A percentile compares a stretch with the other conserved stretches of the same genome.
Evolutionary conservation across 148 eudicot genomes (phyloP).

Genomic region (Euryodendron excelsum): DNA sequence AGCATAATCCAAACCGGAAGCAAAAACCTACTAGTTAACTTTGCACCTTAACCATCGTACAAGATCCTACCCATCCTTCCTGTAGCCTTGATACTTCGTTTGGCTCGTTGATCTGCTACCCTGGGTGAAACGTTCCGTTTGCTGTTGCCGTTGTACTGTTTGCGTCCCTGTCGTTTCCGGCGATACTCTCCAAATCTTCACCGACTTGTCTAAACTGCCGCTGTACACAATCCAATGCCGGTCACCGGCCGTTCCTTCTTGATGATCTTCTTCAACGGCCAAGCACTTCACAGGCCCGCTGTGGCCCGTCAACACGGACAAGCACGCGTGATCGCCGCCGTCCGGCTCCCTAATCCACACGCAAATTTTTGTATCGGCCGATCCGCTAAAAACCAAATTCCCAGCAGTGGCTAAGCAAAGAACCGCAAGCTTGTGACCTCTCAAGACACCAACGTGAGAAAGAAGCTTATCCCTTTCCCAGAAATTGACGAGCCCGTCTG

Average conservation of each 20-base stretch:
- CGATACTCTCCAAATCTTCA: slow-evolving; percentile 60
- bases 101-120: not conserved
- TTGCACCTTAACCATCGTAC: too few relatives aligned
- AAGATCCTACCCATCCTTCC: too few relatives aligned
- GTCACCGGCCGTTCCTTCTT: not conserved
- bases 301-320: slow-evolving; percentile 58
- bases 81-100: not conserved
- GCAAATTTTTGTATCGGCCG: slow-evolving; percentile 67
- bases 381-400: slow-evolving; percentile 56
- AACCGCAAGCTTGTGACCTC: slow-evolving; percentile 62
- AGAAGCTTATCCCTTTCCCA: slow-evolving; percentile 50
- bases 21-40: too few relatives aligned
- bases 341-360: slow-evolving; percentile 49
- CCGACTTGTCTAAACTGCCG: slow-evolving; percentile 70
- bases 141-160: not conserved
- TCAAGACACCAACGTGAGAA: slow-evolving; percentile 34
- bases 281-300: slow-evolving; percentile 72
- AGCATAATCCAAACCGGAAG: too few relatives aligned
- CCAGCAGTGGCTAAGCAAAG: slow-evolving; percentile 56
- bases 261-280: slow-evolving; percentile 49
- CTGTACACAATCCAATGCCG: slow-evolving; percentile 52
- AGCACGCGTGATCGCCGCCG: slow-evolving; percentile 34
- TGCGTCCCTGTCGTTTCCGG: slow-evolving; percentile 8
- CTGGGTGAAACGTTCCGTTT: not conserved
- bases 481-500: slow-evolving; percentile 61